Evolutionary conservation across 345 rosid species (phyloP).

Genomic region (Salix viminalis): DNA sequence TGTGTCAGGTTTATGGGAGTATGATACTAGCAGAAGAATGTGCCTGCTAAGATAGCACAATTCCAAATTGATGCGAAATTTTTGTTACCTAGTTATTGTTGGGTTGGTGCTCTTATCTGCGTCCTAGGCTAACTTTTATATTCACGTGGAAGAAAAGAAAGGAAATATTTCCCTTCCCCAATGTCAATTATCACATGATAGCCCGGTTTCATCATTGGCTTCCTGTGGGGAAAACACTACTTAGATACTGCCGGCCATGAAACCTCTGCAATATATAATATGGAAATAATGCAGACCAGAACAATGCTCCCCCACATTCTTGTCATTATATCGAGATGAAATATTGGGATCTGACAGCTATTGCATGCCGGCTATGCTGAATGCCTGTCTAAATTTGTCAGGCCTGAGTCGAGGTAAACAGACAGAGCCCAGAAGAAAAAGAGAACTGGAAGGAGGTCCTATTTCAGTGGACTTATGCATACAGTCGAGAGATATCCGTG

Average conservation of each 20-base stretch:
- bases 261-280: conserved; percentile 11
- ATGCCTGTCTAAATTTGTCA: conserved; percentile 22
- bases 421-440: conserved; percentile 12
- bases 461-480: conserved; percentile 21
- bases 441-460: conserved; percentile 17
- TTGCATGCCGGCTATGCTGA: conserved; percentile 28
- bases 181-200: background rate
- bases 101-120: background rate
- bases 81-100: background rate
- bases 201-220: conserved; percentile 33
- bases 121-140: conserved; percentile 19
- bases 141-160: conserved; percentile 18
- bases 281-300: conserved; percentile 5
- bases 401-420: conserved; percentile 20
- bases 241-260: conserved; percentile 26
- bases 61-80: background rate
- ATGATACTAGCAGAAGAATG: conserved; percentile 67
- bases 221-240: conserved; percentile 7
- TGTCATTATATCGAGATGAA: conserved; percentile 9
- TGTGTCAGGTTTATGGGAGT: conserved; percentile 71
- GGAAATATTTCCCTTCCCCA: conserved; percentile 1
- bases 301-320: background rate
- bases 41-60: conserved; percentile 41
- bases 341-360: conserved; percentile 19
- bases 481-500: conserved; percentile 31